A percentile compares a stretch with the other conserved stretches of the same genome.
Conservation (phyloP, 257 asterid genomes). For the Haberlea rhodopensis region DNA sequence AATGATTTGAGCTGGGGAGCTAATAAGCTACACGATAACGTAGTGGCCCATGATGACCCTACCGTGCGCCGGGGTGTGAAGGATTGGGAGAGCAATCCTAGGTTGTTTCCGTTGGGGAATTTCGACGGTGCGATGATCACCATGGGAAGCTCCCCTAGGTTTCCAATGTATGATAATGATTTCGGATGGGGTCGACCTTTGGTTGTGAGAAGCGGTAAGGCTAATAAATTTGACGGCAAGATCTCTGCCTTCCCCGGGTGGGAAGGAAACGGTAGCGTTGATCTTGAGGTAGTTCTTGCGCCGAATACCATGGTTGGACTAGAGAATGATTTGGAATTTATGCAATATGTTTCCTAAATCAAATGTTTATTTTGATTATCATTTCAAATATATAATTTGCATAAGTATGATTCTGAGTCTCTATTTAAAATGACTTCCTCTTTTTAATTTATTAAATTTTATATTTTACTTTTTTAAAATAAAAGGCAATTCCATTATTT, state of each 20-base stretch:
- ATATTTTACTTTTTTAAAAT: no score
- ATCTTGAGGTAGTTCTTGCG: slow-evolving; percentile 88
- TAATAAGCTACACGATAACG: slow-evolving; percentile 58
- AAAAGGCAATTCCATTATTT: no score
- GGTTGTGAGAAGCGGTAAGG: slow-evolving; percentile 85
- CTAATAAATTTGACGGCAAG: slow-evolving; percentile 94
- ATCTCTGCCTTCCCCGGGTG: slow-evolving; percentile 90
- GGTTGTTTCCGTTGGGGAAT: slow-evolving; percentile 83
- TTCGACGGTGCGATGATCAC: slow-evolving; percentile 97
- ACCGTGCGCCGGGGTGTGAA: slow-evolving; percentile 69
- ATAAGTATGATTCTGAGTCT: no score
- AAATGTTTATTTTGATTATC: no score
- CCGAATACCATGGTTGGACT: slow-evolving; percentile 73
- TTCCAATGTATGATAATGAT: slow-evolving; percentile 94
- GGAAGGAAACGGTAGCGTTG: slow-evolving; percentile 79
- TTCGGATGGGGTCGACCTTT: slow-evolving; percentile 93
- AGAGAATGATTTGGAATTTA: slow-evolving; percentile 66
- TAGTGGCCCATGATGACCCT: slow-evolving; percentile 60
- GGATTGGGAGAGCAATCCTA: slow-evolving; percentile 83
- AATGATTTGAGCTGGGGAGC: slow-evolving; percentile 70
- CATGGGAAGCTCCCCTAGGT: slow-evolving; percentile 97
- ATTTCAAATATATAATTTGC: no score
- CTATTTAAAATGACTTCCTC: no score
- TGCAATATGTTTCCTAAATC: slow-evolving; percentile 64
- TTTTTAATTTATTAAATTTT: no score